phyloP scores from a whole-genome alignment of 805 yeast species.

The Teunomyces kruisii region DNA sequence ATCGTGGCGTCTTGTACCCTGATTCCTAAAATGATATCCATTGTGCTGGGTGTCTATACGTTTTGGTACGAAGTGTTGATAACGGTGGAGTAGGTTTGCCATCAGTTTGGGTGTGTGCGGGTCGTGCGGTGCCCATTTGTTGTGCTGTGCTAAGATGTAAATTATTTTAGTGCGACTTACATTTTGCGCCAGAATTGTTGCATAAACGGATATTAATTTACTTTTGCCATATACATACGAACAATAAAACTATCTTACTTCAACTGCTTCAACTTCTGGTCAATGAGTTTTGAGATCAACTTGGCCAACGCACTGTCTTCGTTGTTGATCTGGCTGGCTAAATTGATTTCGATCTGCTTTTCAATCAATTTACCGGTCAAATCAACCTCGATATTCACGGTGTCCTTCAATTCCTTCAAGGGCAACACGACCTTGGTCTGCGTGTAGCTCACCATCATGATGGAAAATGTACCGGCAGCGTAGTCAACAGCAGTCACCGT shows the following conservation, averaged over 20 bases:
- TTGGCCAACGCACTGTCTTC: conserved; percentile 49
- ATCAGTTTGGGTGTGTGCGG: conserved; percentile 1
- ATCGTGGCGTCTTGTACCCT: conserved; percentile 78
- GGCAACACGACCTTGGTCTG: conserved; percentile 80
- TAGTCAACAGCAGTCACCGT: conserved; percentile 83
- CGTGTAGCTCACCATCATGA: conserved; percentile 90
- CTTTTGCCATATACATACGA: too few relatives aligned
- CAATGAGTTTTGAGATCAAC: conserved; percentile 41
- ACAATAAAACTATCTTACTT: not conserved
- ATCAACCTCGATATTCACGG: conserved; percentile 92
- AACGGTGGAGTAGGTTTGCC: conserved; percentile 1
- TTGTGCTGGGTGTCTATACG: conserved; percentile 22
- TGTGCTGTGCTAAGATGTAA: too few relatives aligned
- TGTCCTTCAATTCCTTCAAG: conserved; percentile 55
- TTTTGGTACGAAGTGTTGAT: not conserved
- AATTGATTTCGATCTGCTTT: conserved; percentile 67
- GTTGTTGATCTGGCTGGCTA: conserved; percentile 53
- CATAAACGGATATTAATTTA: too few relatives aligned
- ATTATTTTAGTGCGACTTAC: not conserved
- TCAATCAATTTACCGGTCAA: conserved; percentile 89
- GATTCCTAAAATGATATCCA: conserved; percentile 92
- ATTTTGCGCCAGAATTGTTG: not conserved
- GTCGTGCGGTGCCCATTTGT: not conserved
- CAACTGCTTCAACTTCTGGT: conserved; percentile 24
- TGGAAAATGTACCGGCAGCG: conserved; percentile 56